Evolutionary conservation across 805 yeast species (phyloP).

Genomic region (Candida nemodendra): DNA sequence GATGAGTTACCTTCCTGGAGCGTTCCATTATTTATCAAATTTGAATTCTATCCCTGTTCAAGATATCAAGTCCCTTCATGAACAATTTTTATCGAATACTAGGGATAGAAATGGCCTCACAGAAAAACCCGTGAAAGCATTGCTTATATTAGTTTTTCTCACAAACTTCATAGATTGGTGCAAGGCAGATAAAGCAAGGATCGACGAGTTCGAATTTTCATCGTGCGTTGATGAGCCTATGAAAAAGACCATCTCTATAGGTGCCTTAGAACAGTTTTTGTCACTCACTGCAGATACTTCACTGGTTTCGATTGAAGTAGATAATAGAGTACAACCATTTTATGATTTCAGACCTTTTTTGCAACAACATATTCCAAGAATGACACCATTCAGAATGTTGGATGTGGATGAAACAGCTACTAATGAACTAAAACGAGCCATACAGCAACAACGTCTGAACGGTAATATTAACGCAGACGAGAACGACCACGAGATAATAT

Average conservation of each 20-base stretch:
- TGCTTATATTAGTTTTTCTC: constrained; percentile 50
- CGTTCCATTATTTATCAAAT: constrained; percentile 45
- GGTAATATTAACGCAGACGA: constrained; percentile 30
- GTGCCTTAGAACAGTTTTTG: constrained; percentile 69
- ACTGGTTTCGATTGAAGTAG: constrained; percentile 9
- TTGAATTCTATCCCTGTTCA: constrained; percentile 35
- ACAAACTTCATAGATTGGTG: constrained; percentile 68
- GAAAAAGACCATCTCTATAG: constrained; percentile 55
- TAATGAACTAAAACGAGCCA: constrained; percentile 30
- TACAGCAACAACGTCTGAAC: constrained; percentile 26
- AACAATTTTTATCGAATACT: constrained; percentile 35
- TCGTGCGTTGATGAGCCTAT: constrained; percentile 53
- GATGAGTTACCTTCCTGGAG: constrained; percentile 62
- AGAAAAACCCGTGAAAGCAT: constrained; percentile 46
- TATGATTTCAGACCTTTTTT: constrained; percentile 67
- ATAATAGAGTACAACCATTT: constrained; percentile 30
- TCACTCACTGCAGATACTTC: constrained; percentile 60
- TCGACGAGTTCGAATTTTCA: constrained; percentile 47
- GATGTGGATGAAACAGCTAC: constrained; percentile 49
- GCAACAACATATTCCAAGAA: constrained; percentile 63
- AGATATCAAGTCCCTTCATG: constrained; percentile 40
- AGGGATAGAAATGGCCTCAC: constrained; percentile 42
- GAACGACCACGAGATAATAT: constrained; percentile 28
- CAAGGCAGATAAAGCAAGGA: constrained; percentile 45
- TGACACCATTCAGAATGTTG: constrained; percentile 49